Base-by-base conservation (phyloP, 2,329 filamentous ascomycete genomes). In the Phaeosphaeriaceae sp. region DNA sequence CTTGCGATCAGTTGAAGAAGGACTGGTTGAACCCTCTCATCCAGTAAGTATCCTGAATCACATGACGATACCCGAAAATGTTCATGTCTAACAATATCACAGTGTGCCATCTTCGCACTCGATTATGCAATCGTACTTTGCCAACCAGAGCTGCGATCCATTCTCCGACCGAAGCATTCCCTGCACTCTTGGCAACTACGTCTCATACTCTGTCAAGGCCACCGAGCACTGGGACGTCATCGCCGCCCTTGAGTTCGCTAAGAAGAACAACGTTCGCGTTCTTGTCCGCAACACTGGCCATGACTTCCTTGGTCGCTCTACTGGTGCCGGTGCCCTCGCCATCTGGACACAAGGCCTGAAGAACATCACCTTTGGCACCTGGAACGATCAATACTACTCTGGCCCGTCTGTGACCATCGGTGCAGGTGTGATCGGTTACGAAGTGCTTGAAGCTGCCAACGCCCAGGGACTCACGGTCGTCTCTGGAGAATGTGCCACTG, bases 131-230 rank as follows among this genome's bases (percentile, higher is more conserved):
- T 50, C 61, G 3, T 64, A 62, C 53, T 64, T 61, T 42, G 54
- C 58, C 31, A 68, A 63, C 31, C 61, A 63, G 20, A 61, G 51
- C 19, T 69, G 67, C 48, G 53, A 60, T 31, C 63, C 63, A 3
- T 69, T 62, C 46, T 55, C 60, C 21, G 50, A 61, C 25, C 54
- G 50, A 25, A 49, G 22, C 22, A 48, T 31, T 2, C 56, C 63
- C 36, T 69, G 66, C 53, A 48, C 72, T 10, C 59, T 61, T 10
- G 61, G 76, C 67, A 70, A 68, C 42, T 61, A 66, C 27, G 74
- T 73, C 0, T 54, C 67, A 31, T 79, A 79, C 50, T 61, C 76
- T 0, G 75, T 81, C n/a, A 74, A 79, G 52, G 79, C 58, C 9
- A 54, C 54, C n/a, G 56, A 58, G 31, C 42, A 56, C 1, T 17